Base-by-base conservation (phyloP, 2,329 filamentous ascomycete species). In the Sporothrix globosa region DNA sequence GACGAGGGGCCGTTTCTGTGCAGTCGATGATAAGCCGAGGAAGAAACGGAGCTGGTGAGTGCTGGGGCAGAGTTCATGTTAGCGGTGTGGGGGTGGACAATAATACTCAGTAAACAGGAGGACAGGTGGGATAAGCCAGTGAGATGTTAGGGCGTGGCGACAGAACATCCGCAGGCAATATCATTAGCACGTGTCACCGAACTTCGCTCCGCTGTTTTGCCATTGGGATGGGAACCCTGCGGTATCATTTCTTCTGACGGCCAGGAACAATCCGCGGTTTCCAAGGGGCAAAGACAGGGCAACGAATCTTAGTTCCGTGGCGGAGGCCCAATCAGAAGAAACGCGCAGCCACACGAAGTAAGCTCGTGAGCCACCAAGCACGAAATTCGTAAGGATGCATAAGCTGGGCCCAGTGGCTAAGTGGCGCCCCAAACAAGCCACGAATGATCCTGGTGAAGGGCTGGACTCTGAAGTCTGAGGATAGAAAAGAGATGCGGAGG, bases 111-210 rank as follows among this genome's bases (percentile, higher is more conserved):
- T 30, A 14, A 24, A 24, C 41, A 46, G 39, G 14, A 48, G 60
- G 13, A 19, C 27, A 44, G 53, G 65, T 44, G 24, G 56, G 52
- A 68, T 46, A 34, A 67, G 30, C 48, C n/a, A 67, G 34, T 54
- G 19, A n/a, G 46, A 21, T 39, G 63, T 46, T 52, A 39, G 46
- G 41, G 19, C 19, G 63, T 39, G 63, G 46, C 24, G 41, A 53
- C 24, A 52, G 44, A 52, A 39, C 19, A 46, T 27, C 63, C 27
- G 63, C 46, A 53, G 63, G 63, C 46, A 46, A 66, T 11, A 52
- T 34, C 17, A 39, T 61, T 70, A 30, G 63, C 69, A 70, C 69
- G 69, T 70, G 69, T 67, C 52, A 67, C 63, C 69, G 63, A 67
- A 60, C 14, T 7, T 60, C n/a, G 52, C 66, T 50, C 39, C 41